Base-by-base conservation (phyloP, 2,329 filamentous ascomycete genomes). In the Trichophaea hybrida region DNA sequence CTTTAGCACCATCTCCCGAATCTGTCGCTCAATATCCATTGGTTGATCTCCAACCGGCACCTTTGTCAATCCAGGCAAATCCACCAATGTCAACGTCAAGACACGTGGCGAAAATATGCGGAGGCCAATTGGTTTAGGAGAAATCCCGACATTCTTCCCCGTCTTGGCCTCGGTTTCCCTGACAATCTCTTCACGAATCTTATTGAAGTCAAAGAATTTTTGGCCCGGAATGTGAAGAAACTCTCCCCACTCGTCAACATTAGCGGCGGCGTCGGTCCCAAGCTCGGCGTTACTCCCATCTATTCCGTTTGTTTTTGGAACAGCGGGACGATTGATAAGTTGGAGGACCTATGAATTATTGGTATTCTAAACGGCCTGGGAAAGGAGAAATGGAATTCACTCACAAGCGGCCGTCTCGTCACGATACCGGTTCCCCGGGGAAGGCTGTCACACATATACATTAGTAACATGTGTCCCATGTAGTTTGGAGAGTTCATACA, bases 81-180 rank as follows among this genome's bases (percentile, higher is more conserved):
- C 93, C 70, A 98, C 93, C 60, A 98, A 79, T 5, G 93, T 98
- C 68, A 98, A 79, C 59, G 94, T 98, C 62, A 98, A 82, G 72
- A 98, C 94, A 71, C 98, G 95, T 57, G 93, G 93, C 56, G 91
- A 97, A 80, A 94, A 97, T 75, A 98, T 95, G 70, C 93, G 84
- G 70, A 98, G 78, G 77, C 97, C 97, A 79, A 98, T 98, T 55
- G 93, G 93, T 35, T 88, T 86, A 31, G 93, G 88, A 51, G 91
- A 97, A 74, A 98, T 98, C 73, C 91, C 93, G 55, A 86, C 87
- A 78, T 98, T 98, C 72, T 84, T 84, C 66, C 93, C 93, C 67
- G 94, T 94, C 78, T 98, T 97, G 68, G 86, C 84, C 71, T 96
- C 90, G 48, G 93, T 98, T 76, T 98, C 93, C 69, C 88, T 84